Evolutionary conservation across 495 filamentous ascomycete genomes (phyloP).

Genomic region (Penicillium antarcticum): DNA sequence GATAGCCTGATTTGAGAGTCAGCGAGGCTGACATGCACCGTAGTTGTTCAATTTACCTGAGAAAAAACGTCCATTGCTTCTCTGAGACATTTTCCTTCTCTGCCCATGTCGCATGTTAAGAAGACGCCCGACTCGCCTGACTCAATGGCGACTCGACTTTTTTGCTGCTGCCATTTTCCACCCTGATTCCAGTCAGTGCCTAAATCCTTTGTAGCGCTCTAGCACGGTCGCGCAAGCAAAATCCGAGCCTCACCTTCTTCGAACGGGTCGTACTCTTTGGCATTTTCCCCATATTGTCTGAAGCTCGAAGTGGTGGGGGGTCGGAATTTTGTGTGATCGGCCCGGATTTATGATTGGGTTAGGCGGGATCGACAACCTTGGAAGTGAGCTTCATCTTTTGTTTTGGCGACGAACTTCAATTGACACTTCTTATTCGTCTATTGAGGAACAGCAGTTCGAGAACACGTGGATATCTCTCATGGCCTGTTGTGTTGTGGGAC

Average conservation of each 20-base stretch:
- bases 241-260: slow-evolving; percentile 34
- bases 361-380: slow-evolving; percentile 8
- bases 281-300: slow-evolving; percentile 27
- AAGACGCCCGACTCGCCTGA: slow-evolving; percentile 84
- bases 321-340: slow-evolving; percentile 17
- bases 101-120: slow-evolving; percentile 79
- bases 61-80: slow-evolving; percentile 74
- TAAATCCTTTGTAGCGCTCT: too few relatives aligned
- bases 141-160: slow-evolving; percentile 46
- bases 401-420: neutral
- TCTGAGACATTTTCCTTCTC: slow-evolving; percentile 70
- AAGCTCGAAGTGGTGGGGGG: slow-evolving; percentile 5
- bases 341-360: slow-evolving; percentile 11
- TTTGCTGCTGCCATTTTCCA: slow-evolving; percentile 25
- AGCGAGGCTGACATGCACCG: neutral
- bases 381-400: neutral
- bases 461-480: neutral
- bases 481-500: neutral
- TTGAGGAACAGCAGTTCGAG: neutral
- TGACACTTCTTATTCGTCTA: neutral
- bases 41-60: slow-evolving; percentile 49
- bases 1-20: slow-evolving; percentile 12
- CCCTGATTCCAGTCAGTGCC: slow-evolving; percentile 11
- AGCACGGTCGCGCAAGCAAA: neutral
- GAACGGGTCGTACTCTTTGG: slow-evolving; percentile 21